Evolutionary conservation across 2,329 filamentous ascomycete genomes (phyloP).

Genomic region (Colletotrichum lentis): DNA sequence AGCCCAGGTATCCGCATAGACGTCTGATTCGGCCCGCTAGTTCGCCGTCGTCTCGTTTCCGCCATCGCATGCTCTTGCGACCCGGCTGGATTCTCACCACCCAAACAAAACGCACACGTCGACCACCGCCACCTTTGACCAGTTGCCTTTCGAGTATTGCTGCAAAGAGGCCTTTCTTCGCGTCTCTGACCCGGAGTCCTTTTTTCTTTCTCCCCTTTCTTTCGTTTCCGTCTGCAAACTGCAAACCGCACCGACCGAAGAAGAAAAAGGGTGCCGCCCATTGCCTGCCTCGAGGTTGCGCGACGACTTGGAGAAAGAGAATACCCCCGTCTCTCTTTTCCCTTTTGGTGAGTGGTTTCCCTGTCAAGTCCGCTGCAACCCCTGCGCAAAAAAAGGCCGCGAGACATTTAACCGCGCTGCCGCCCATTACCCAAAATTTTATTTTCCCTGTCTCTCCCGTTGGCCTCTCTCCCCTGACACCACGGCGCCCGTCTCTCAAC

Average conservation of each 20-base stretch:
- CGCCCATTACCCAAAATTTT: conserved; percentile 36
- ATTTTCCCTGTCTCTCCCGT: conserved; percentile 37
- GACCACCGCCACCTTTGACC: conserved; percentile 23
- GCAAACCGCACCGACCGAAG: too few species aligned
- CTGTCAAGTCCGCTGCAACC: conserved; percentile 33
- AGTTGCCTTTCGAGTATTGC: not conserved
- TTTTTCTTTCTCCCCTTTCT: not conserved
- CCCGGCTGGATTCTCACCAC: conserved; percentile 17
- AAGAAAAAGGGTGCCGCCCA: not conserved
- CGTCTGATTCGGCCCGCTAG: conserved; percentile 34
- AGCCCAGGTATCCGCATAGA: not conserved
- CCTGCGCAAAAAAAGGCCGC: conserved; percentile 38
- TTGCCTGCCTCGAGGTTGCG: conserved; percentile 27
- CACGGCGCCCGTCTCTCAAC: conserved; percentile 32
- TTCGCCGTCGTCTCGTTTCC: conserved; percentile 33
- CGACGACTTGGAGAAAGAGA: conserved; percentile 21
- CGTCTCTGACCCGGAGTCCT: not conserved
- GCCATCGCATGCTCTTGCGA: conserved; percentile 11
- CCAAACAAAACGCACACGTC: conserved; percentile 34
- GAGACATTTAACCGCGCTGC: conserved; percentile 38
- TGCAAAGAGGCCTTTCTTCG: not conserved
- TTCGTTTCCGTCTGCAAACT: not conserved
- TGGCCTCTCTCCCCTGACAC: conserved; percentile 38
- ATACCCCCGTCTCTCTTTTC: conserved; percentile 31
- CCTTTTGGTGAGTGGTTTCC: conserved; percentile 38